Conservation (phyloP, 2,329 filamentous ascomycete species). For the Penicillium brevicompactum region DNA sequence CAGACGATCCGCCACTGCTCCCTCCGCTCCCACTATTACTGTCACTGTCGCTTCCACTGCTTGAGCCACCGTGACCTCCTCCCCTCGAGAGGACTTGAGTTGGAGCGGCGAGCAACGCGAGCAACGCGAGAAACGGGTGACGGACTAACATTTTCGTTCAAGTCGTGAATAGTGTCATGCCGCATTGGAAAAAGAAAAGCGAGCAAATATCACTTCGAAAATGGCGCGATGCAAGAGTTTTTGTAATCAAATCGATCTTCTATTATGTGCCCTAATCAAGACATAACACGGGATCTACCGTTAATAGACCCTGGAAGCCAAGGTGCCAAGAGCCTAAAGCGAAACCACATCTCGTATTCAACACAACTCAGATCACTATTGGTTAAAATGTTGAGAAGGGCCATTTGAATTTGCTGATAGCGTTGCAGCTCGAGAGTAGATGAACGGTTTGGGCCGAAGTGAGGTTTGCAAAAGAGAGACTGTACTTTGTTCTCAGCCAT, state of each 20-base stretch:
- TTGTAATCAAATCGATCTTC: background rate
- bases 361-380: background rate
- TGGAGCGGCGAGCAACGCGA: background rate
- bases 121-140: background rate
- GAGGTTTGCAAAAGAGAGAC: too few relatives aligned
- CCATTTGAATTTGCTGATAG: background rate
- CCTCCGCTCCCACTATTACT: background rate
- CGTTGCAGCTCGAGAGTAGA: too few relatives aligned
- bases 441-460: too few relatives aligned
- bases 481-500: too few relatives aligned
- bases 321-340: slow-evolving; percentile 3
- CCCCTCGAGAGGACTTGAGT: background rate
- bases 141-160: background rate
- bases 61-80: slow-evolving; percentile 1
- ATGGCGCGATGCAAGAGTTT: background rate
- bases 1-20: background rate
- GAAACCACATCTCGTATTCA: slow-evolving; percentile 1
- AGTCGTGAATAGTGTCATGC: background rate
- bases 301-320: slow-evolving; percentile 5
- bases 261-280: background rate
- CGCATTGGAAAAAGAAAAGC: background rate
- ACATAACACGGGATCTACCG: background rate
- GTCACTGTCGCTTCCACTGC: background rate
- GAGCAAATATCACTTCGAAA: background rate
- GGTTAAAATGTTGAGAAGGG: background rate